phyloP scores from a whole-genome alignment of 2,329 filamentous ascomycete genomes.

The Colletotrichum cereale region DNA sequence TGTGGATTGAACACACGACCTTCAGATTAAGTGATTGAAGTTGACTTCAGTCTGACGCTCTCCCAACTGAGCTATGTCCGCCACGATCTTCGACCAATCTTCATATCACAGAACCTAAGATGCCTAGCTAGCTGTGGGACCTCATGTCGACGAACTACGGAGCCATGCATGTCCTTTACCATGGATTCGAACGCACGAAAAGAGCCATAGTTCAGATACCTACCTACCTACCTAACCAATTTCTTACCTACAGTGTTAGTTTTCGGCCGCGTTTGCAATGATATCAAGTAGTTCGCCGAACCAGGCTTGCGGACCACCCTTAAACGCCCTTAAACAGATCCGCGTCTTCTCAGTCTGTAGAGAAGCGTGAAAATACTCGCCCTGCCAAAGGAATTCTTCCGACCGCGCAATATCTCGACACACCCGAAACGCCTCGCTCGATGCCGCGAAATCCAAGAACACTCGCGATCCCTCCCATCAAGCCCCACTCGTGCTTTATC shows the following conservation, averaged over 20 bases:
- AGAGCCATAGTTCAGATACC: neutral
- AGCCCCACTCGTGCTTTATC: neutral
- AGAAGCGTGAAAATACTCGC: neutral
- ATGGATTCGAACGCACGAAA: neutral
- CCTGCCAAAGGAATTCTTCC: neutral
- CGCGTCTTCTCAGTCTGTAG: neutral
- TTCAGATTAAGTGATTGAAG: slow-evolving; percentile 40
- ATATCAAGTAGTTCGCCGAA: neutral
- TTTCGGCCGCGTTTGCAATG: neutral
- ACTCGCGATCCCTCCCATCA: neutral
- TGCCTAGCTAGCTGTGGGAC: no score
- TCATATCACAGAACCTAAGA: fast-evolving
- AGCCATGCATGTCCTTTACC: neutral
- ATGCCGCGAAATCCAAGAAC: neutral
- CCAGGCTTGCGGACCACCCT: neutral
- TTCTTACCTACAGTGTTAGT: neutral
- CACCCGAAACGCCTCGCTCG: neutral
- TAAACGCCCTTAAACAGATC: no score
- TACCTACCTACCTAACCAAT: no score
- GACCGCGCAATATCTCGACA: neutral
- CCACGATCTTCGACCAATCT: neutral
- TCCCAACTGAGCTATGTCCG: slow-evolving; percentile 41
- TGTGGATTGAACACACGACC: slow-evolving; percentile 38
- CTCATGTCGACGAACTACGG: neutral
- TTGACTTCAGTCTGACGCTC: slow-evolving; percentile 41